phyloP scores from a whole-genome alignment of 495 filamentous ascomycete genomes.

The Entonaema liquescens region DNA sequence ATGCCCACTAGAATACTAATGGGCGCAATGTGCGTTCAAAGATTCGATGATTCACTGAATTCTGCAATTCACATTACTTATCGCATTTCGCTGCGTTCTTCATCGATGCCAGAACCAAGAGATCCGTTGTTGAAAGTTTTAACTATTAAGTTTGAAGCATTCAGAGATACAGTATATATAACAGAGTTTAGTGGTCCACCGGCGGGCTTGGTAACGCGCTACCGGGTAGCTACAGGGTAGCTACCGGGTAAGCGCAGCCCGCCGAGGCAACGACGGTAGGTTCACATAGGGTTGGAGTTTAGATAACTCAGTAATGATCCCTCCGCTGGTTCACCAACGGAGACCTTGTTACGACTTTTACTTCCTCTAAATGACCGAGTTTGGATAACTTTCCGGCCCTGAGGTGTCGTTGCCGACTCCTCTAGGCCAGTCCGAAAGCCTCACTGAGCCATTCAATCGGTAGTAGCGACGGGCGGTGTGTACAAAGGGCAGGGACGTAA shows the following conservation, averaged over 20 bases:
- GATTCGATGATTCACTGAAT: slow-evolving; percentile 15
- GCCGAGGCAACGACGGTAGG: slow-evolving; percentile 9
- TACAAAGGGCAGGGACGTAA: slow-evolving; percentile 79
- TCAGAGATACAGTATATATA: not conserved
- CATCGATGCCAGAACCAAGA: slow-evolving; percentile 14
- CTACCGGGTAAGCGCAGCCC: not conserved
- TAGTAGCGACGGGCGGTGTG: slow-evolving; percentile 73
- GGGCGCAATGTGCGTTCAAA: slow-evolving; percentile 14
- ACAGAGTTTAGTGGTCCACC: slow-evolving; percentile 4
- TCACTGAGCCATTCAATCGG: slow-evolving; percentile 80
- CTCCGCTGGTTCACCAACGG: slow-evolving; percentile 72
- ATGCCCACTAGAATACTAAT: slow-evolving; percentile 11
- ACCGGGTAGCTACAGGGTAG: slow-evolving; percentile 7
- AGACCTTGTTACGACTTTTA: slow-evolving; percentile 82
- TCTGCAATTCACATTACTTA: slow-evolving; percentile 14
- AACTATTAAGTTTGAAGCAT: slow-evolving; percentile 6
- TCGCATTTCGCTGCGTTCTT: slow-evolving; percentile 14
- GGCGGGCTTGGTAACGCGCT: not conserved
- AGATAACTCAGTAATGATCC: slow-evolving; percentile 10
- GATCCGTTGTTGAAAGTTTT: slow-evolving; percentile 15
- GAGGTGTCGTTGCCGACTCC: slow-evolving; percentile 70
- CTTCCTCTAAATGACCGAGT: slow-evolving; percentile 80
- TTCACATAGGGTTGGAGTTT: not conserved
- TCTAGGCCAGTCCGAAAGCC: slow-evolving; percentile 72
- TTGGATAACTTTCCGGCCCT: slow-evolving; percentile 75